A percentile compares a stretch with the other conserved stretches of the same genome.
These are phyloP conservation scores for Bipolaris sorokiniana DNA, from an alignment of 2,329 filamentous ascomycete species.

Conservation along the genomic window DNA sequence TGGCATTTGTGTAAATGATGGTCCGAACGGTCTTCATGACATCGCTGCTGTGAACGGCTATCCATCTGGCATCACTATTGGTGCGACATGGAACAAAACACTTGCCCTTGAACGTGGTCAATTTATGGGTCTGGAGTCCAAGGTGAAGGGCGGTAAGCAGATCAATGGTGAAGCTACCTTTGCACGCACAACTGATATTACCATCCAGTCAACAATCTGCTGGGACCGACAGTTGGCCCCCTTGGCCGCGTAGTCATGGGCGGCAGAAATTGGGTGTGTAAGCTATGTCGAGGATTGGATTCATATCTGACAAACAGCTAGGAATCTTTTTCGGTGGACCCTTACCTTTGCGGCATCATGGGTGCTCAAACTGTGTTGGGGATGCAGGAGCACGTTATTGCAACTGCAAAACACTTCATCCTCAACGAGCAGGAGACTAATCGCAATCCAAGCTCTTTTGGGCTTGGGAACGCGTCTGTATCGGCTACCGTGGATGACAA, in stretches of 20 bases:
- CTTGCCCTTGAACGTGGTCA: constrained; percentile 19
- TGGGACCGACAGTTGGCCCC: constrained; percentile 33
- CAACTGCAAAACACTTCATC: constrained; percentile 55
- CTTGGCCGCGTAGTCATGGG: constrained; percentile 26
- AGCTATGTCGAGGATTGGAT: too few species aligned
- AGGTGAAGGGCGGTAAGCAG: constrained; percentile 24
- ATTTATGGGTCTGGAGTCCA: constrained; percentile 26
- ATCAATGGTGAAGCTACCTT: not conserved
- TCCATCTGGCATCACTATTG: constrained; percentile 31
- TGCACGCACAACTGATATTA: not conserved
- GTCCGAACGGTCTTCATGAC: constrained; percentile 15
- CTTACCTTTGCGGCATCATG: constrained; percentile 24
- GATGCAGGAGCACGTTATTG: constrained; percentile 48
- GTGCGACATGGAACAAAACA: constrained; percentile 33
- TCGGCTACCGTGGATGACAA: constrained; percentile 64
- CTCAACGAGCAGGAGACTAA: constrained; percentile 9
- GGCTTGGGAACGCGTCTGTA: not conserved
- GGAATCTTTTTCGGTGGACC: constrained; percentile 34
- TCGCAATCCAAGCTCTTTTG: not conserved
- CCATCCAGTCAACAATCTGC: constrained; percentile 24
- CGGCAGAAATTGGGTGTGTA: too few species aligned
- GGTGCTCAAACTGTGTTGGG: constrained; percentile 13
- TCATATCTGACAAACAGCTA: too few species aligned
- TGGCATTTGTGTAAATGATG: constrained; percentile 12
- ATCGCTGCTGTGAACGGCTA: constrained; percentile 34